A percentile compares a stretch with the other conserved stretches of the same genome.
Evolutionary conservation across 768 basidiomycete species (phyloP).

Genomic region (Lactarius indigo): DNA sequence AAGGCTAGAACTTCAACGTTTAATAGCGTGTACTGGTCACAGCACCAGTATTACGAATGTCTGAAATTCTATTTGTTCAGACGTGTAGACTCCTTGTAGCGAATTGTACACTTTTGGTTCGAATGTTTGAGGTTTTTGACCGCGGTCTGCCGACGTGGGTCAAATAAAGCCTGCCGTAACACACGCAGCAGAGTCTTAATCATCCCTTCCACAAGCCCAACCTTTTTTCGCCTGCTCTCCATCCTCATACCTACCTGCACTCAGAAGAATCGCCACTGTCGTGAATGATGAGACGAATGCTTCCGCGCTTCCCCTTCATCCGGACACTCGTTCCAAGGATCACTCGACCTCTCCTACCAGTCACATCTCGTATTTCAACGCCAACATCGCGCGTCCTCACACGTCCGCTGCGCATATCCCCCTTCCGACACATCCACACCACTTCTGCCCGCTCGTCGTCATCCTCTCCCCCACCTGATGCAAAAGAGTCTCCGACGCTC

Average conservation of each 20-base stretch:
- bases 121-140: too few relatives aligned
- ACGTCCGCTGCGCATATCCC: slow-evolving; percentile 31
- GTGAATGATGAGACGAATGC: slow-evolving; percentile 29
- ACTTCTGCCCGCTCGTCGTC: slow-evolving; percentile 46
- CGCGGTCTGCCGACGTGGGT: too few relatives aligned
- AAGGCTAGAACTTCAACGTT: too few relatives aligned
- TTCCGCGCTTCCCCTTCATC: slow-evolving; percentile 46
- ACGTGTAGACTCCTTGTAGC: not conserved
- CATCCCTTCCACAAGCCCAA: not conserved
- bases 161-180: not conserved
- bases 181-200: not conserved
- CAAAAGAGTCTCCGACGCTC: slow-evolving; percentile 49
- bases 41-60: too few relatives aligned
- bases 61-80: not conserved
- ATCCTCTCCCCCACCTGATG: slow-evolving; percentile 32
- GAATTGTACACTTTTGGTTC: too few relatives aligned
- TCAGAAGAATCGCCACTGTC: not conserved
- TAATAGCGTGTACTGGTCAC: too few relatives aligned
- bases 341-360: slow-evolving; percentile 46
- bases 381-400: slow-evolving; percentile 33
- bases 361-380: slow-evolving; percentile 39
- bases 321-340: slow-evolving; percentile 44
- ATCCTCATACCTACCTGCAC: not conserved
- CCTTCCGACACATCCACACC: slow-evolving; percentile 47
- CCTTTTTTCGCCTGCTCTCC: not conserved